These are phyloP conservation scores for Balamuthia mandrillaris DNA, from an alignment of 208 protist species.

Conservation along the genomic window DNA sequence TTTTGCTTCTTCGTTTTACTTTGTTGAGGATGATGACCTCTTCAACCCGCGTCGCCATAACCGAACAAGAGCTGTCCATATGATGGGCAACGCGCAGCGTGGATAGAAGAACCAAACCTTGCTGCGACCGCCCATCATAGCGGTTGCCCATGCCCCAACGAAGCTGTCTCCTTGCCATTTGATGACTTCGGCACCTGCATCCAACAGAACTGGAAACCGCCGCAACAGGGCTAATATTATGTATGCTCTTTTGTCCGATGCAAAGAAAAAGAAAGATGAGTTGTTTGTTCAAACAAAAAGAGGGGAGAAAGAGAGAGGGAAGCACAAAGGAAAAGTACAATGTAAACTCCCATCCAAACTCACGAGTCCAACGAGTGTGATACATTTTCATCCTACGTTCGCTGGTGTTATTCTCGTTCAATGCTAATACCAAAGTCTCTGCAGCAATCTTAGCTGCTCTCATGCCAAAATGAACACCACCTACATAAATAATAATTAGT, in stretches of 20 bases:
- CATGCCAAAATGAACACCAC: constrained; percentile 36
- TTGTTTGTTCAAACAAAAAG: background rate
- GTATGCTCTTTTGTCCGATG: background rate
- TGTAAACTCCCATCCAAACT: constrained; percentile 37
- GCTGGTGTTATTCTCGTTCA: background rate
- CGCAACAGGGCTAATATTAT: constrained; percentile 10
- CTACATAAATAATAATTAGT: no score
- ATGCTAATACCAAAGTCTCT: constrained; percentile 11
- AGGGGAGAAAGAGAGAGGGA: background rate
- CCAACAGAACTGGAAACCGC: constrained; percentile 14
- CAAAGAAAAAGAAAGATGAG: background rate
- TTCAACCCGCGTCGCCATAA: no score
- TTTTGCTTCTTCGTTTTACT: no score
- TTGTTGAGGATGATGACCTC: no score
- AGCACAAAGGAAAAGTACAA: background rate
- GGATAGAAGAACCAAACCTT: constrained; percentile 44
- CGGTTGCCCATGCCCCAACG: constrained; percentile 30
- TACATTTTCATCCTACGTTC: background rate
- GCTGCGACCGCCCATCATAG: constrained; percentile 35
- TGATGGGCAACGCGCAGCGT: no score
- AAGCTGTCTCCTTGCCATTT: constrained; percentile 36
- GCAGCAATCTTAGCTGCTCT: constrained; percentile 36
- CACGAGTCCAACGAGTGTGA: constrained; percentile 10
- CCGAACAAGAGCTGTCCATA: no score
- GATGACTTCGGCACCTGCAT: constrained; percentile 37